Percentiles rank a stretch among this genome's conserved stretches.
Evolutionary conservation across 768 basidiomycete species (phyloP).

Genomic region (Mrakia frigida): DNA sequence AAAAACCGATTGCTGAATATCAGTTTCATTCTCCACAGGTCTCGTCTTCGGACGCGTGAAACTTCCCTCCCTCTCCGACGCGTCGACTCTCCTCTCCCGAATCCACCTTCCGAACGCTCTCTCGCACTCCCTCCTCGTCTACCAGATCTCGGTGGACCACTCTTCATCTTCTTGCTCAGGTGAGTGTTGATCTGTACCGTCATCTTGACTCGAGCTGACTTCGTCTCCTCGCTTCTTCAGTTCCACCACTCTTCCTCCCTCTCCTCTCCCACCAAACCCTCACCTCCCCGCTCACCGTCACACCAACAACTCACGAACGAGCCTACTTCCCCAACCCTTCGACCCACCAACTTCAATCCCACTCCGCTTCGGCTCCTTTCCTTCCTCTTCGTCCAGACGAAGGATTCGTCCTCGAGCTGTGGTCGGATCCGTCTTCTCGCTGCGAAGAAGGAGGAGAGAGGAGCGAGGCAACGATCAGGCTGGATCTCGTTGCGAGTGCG

Average conservation of each 20-base stretch:
- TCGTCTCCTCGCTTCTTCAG: constrained; percentile 42
- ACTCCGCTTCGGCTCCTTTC: constrained; percentile 39
- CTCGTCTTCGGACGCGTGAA: background rate
- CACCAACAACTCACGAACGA: constrained; percentile 51
- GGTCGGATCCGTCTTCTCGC: constrained; percentile 33
- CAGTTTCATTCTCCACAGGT: background rate
- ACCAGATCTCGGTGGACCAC: constrained; percentile 43
- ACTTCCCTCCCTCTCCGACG: background rate
- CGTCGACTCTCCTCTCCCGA: constrained; percentile 44
- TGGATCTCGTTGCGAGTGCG: constrained; percentile 68
- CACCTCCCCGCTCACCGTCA: constrained; percentile 56
- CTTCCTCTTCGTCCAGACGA: constrained; percentile 25
- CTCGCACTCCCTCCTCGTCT: constrained; percentile 61
- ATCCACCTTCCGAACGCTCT: constrained; percentile 56
- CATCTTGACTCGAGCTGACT: constrained; percentile 39
- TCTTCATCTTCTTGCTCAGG: background rate
- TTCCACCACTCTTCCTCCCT: constrained; percentile 53
- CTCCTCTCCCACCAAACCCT: constrained; percentile 55
- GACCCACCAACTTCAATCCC: constrained; percentile 37
- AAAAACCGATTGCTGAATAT: background rate
- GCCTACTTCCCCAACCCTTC: constrained; percentile 54
- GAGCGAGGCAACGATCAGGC: constrained; percentile 49
- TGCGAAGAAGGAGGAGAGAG: constrained; percentile 52
- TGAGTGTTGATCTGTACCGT: background rate
- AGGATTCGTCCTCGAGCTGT: constrained; percentile 35